Percentiles rank a stretch among this genome's conserved stretches.
These are phyloP conservation scores for Hypoxylon cercidicola DNA, from an alignment of 495 filamentous ascomycete species.

Conservation along the genomic window DNA sequence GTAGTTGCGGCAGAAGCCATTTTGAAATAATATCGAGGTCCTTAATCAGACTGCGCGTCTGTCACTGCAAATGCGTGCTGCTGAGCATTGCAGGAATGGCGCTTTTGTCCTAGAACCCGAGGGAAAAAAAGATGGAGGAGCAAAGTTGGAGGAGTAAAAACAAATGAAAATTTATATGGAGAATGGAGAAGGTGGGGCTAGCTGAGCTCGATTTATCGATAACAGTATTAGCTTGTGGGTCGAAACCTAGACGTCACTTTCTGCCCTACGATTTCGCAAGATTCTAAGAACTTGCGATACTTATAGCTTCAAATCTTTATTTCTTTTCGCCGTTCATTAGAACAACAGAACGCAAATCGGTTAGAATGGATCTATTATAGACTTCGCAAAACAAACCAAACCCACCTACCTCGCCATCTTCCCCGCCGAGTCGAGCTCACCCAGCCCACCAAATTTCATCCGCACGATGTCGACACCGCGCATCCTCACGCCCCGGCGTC, in stretches of 20 bases:
- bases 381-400: background rate
- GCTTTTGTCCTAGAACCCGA: constrained; percentile 10
- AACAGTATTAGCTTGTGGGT: background rate
- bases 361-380: constrained; percentile 23
- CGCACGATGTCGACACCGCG: constrained; percentile 26
- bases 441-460: constrained; percentile 16
- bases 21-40: constrained; percentile 4
- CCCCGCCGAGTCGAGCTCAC: background rate
- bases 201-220: constrained; percentile 22
- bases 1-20: constrained; percentile 26
- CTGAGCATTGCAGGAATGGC: constrained; percentile 36
- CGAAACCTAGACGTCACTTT: constrained; percentile 18
- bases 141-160: constrained; percentile 16
- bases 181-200: constrained; percentile 10
- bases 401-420: background rate
- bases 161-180: constrained; percentile 27
- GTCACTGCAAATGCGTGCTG: constrained; percentile 19
- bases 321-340: constrained; percentile 4
- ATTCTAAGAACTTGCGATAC: background rate
- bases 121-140: constrained; percentile 8
- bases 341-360: background rate
- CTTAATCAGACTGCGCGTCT: constrained; percentile 10
- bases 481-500: background rate
- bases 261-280: background rate
- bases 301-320: background rate